Evolutionary conservation across 371 early-diverging fungal species (phyloP), one percentile per base, ranked within the genome.

Genomic region (Mortierella sp.): DNA sequence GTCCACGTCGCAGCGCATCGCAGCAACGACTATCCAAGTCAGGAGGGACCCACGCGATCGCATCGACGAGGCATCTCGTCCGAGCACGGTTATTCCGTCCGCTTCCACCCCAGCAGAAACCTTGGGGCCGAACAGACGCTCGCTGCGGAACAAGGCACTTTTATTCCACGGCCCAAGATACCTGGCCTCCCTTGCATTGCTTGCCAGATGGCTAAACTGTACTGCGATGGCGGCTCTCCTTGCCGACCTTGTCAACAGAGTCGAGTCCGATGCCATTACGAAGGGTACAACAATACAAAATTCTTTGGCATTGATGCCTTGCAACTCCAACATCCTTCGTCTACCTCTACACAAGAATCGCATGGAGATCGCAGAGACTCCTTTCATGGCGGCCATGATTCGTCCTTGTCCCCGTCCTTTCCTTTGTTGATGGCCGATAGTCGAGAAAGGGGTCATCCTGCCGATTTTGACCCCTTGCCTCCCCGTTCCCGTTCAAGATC

Each of bases 211-310:
- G 47, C 73, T 7, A 64, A 50, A 44, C 30, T n/a, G 0, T 37
- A 69, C 23, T 77, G 79, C 37, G 79, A 77, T 30, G 73, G 79
- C 18, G 72, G 79, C 23, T 77, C 72, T 1, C 79, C 79, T 12
- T 77, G 79, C 28, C 55, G 60, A 21, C 25, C 63, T 2, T 77
- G 79, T 30, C 11, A 56, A 48, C 4, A 52, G 30, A 64, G n/a
- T 56, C 64, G 62, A 25, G 46, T 66, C 18, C 72, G 79, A 1
- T 77, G 79, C 37, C 65, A 69, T 30, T 77, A 77, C 23, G 72
- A 77, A 18, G 76, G 67, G n/a, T 61, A 68, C 50, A 76, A 70
- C 48, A 76, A 76, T 58, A 71, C 67, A 25, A 67, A 68, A 18
- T 76, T 76, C 59, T 76, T 76, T 68, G 68, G 72, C 7, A 76